Evolutionary conservation across 768 basidiomycete species (phyloP).

Genomic region (Lentinus tigrinus): DNA sequence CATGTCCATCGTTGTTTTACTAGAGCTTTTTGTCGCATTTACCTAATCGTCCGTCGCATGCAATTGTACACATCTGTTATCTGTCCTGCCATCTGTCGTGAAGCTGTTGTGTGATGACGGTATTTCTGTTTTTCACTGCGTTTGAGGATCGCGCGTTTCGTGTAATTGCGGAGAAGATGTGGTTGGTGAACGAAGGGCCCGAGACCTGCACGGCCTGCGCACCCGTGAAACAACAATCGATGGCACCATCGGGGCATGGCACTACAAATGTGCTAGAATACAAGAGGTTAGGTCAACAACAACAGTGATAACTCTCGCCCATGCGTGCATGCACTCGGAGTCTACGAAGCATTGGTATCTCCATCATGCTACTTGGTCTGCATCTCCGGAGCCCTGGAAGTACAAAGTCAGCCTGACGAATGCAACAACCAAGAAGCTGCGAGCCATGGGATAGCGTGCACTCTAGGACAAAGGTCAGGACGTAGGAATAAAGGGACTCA

Average conservation of each 20-base stretch:
- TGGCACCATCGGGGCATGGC: background rate
- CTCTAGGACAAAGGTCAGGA: background rate
- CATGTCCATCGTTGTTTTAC: slow-evolving; percentile 3
- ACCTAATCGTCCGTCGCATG: slow-evolving; percentile 10
- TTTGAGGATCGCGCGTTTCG: too few species aligned
- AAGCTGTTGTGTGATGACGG: too few species aligned
- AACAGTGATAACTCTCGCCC: slow-evolving; percentile 1
- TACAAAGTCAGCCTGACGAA: background rate
- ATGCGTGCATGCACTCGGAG: background rate
- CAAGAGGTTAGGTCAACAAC: slow-evolving; percentile 6
- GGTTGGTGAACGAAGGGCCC: background rate
- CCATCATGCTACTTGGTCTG: slow-evolving; percentile 13
- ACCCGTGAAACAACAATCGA: slow-evolving; percentile 2
- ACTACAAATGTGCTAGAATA: slow-evolving; percentile 10
- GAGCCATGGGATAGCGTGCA: background rate
- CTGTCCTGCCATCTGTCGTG: background rate
- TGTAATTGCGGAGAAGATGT: too few species aligned
- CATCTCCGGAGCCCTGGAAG: slow-evolving; percentile 18
- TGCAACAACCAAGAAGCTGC: background rate
- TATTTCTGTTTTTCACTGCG: too few species aligned
- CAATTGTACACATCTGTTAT: slow-evolving; percentile 15
- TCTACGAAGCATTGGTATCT: background rate
- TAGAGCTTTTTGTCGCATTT: slow-evolving; percentile 17
- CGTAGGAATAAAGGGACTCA: slow-evolving; percentile 34
- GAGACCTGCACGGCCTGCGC: background rate